Evolutionary conservation across 805 yeast species (phyloP).

Genomic region (Metschnikowia santaceciliae): DNA sequence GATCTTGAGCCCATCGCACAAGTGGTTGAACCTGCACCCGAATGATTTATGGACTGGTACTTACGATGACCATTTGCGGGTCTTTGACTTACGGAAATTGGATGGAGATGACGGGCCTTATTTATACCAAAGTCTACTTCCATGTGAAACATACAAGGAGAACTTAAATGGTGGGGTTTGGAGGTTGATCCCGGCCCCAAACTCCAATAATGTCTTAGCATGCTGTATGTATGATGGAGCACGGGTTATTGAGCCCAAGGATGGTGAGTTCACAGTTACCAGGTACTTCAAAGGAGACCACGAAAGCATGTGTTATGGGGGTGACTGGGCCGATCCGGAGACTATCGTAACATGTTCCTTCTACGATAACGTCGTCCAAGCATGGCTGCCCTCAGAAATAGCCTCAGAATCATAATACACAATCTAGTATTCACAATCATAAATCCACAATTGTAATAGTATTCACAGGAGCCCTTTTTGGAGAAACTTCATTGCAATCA

Average conservation of each 20-base stretch:
- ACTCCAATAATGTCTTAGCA: slow-evolving; percentile 50
- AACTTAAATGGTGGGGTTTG: slow-evolving; percentile 93
- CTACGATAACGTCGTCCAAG: slow-evolving; percentile 78
- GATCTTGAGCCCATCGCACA: slow-evolving; percentile 46
- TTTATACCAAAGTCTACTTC: slow-evolving; percentile 46
- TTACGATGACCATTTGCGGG: slow-evolving; percentile 76
- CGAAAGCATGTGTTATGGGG: slow-evolving; percentile 93
- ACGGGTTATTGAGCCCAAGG: slow-evolving; percentile 44
- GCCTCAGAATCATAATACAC: background rate
- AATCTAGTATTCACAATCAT: no score
- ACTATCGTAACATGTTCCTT: slow-evolving; percentile 81
- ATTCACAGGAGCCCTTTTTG: background rate
- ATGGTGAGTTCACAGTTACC: slow-evolving; percentile 23
- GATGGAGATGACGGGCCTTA: slow-evolving; percentile 35
- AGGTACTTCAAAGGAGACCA: slow-evolving; percentile 64
- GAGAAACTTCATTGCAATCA: background rate
- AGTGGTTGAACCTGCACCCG: slow-evolving; percentile 44
- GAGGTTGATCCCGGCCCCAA: slow-evolving; percentile 70
- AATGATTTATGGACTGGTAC: slow-evolving; percentile 78
- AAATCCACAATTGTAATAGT: no score
- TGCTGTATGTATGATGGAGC: slow-evolving; percentile 98
- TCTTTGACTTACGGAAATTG: slow-evolving; percentile 61
- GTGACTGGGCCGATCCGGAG: slow-evolving; percentile 66
- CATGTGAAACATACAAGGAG: slow-evolving; percentile 39
- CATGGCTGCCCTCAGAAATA: slow-evolving; percentile 48